These are phyloP conservation scores for Karstenula rhodostoma DNA, from an alignment of 2,329 filamentous ascomycete genomes.

Conservation along the genomic window DNA sequence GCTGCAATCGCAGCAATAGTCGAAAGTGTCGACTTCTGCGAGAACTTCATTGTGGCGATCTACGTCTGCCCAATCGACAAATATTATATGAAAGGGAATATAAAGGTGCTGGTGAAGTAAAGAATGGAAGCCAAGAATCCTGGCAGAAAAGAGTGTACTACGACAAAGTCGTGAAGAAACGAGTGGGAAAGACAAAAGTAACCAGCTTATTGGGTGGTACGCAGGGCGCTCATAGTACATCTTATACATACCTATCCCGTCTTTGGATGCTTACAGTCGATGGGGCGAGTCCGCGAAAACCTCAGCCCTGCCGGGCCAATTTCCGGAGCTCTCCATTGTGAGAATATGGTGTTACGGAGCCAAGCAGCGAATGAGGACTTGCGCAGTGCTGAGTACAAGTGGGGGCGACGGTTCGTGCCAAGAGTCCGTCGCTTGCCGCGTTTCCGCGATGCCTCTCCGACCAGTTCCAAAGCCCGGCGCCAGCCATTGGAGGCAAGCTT, in stretches of 20 bases:
- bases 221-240: background rate
- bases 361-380: conserved; percentile 2
- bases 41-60: conserved; percentile 5
- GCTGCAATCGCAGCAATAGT: conserved; percentile 4
- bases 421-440: conserved; percentile 11
- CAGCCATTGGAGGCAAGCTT: background rate
- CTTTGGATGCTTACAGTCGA: conserved; percentile 3
- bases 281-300: conserved; percentile 8
- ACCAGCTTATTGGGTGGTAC: background rate
- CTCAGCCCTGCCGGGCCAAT: conserved; percentile 6
- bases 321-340: conserved; percentile 4
- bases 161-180: conserved; percentile 9
- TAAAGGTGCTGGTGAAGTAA: conserved; percentile 2
- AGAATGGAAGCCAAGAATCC: conserved; percentile 7
- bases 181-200: conserved; percentile 6
- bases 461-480: conserved; percentile 1
- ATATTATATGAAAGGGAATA: background rate
- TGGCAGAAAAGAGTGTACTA: conserved; percentile 12
- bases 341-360: background rate
- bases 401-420: conserved; percentile 5
- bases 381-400: conserved; percentile 1
- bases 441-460: conserved; percentile 1
- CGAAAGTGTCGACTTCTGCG: background rate
- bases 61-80: background rate
- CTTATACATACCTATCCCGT: conserved; percentile 4